These are phyloP conservation scores for Trichoderma aggressivum DNA, from an alignment of 2,329 filamentous ascomycete species.

Conservation along the genomic window DNA sequence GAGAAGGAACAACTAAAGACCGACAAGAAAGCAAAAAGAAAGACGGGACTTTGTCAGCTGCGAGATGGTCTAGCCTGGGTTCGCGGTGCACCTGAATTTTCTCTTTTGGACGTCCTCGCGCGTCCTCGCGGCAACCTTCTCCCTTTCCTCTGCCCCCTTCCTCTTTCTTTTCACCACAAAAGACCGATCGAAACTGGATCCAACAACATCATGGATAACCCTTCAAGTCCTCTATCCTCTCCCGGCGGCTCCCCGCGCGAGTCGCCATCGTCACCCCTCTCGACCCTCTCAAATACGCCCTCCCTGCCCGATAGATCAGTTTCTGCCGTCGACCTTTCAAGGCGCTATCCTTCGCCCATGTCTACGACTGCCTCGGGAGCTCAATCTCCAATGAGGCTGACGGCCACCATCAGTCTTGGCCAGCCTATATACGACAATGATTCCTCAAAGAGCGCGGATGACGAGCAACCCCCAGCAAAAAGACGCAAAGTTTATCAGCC, in stretches of 20 bases:
- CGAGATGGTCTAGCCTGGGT: constrained; percentile 16
- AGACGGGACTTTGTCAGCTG: not conserved
- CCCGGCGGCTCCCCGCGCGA: constrained; percentile 34
- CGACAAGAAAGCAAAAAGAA: not conserved
- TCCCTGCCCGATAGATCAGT: constrained; percentile 48
- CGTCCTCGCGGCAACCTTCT: not conserved
- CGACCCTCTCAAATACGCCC: constrained; percentile 51
- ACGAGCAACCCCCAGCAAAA: constrained; percentile 69
- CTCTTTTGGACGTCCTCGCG: constrained; percentile 4
- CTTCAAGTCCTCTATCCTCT: constrained; percentile 29
- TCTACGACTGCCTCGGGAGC: constrained; percentile 47
- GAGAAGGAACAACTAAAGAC: not conserved
- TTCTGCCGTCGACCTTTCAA: constrained; percentile 36
- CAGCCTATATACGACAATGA: constrained; percentile 30
- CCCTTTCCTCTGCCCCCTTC: not conserved
- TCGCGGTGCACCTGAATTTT: constrained; percentile 10
- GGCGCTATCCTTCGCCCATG: constrained; percentile 51
- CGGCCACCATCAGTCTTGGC: constrained; percentile 30
- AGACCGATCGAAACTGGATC: not conserved
- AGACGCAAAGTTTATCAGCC: constrained; percentile 63
- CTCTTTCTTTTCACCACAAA: not conserved
- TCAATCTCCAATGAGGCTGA: constrained; percentile 49
- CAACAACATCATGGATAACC: constrained; percentile 24
- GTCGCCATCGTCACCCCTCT: constrained; percentile 52
- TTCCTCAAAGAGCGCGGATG: constrained; percentile 34